Percentiles rank a stretch among this genome's conserved stretches.
These are phyloP conservation scores for Escallonia herrerae DNA, from an alignment of 129 eudicot genomes.

Conservation along the genomic window DNA sequence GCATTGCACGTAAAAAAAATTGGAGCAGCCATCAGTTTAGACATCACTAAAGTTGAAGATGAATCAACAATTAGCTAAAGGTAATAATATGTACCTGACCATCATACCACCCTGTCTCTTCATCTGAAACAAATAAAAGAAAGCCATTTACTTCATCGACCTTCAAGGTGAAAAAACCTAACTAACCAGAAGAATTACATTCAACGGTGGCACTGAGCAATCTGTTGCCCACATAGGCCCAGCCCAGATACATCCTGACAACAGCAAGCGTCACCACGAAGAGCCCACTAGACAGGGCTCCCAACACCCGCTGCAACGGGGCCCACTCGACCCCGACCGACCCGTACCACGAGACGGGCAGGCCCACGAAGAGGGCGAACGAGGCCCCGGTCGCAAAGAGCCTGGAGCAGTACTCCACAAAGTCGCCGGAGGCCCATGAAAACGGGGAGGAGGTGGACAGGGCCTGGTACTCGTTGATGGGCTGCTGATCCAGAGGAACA, in stretches of 20 bases:
- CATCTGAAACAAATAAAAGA: constrained; percentile 45
- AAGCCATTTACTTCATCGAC: not conserved
- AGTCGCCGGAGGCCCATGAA: constrained; percentile 78
- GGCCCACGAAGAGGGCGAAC: constrained; percentile 77
- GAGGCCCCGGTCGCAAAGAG: constrained; percentile 52
- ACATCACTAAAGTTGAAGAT: too few species aligned
- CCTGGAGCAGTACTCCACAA: constrained; percentile 48
- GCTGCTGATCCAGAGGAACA: constrained; percentile 86
- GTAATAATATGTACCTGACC: constrained; percentile 55
- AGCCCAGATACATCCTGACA: constrained; percentile 93
- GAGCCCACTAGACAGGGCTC: constrained; percentile 54
- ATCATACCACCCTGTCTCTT: constrained; percentile 99
- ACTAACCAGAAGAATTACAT: constrained; percentile 35
- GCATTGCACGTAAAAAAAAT: too few species aligned
- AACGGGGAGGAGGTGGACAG: constrained; percentile 75
- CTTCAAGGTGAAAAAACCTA: not conserved
- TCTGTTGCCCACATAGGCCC: constrained; percentile 96
- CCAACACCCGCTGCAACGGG: constrained; percentile 47
- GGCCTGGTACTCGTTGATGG: constrained; percentile 76
- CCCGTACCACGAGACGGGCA: constrained; percentile 90
- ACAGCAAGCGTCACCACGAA: constrained; percentile 59
- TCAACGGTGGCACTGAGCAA: constrained; percentile 95
- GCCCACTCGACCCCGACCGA: constrained; percentile 59
- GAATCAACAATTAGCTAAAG: too few species aligned
- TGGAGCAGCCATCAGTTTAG: too few species aligned